Percentiles rank a stretch among this genome's conserved stretches.
phyloP scores from a whole-genome alignment of 768 basidiomycete genomes.

The Lactarius akahatsu region DNA sequence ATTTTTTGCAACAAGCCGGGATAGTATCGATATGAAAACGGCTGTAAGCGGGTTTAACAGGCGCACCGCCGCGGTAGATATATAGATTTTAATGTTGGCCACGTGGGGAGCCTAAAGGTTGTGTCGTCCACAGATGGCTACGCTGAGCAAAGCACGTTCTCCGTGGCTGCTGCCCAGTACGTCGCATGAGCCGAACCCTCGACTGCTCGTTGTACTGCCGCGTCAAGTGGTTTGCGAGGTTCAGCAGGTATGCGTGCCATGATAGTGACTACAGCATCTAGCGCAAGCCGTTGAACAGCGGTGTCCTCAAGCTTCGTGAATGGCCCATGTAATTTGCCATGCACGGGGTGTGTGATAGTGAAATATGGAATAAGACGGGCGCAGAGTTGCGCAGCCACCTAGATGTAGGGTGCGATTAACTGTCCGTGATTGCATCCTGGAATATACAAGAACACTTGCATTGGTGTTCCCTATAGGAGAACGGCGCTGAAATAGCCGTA shows the following conservation, averaged over 20 bases:
- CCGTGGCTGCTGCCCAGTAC: constrained; percentile 29
- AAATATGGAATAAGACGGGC: constrained; percentile 77
- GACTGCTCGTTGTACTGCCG: constrained; percentile 31
- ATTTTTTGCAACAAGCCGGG: too few species aligned
- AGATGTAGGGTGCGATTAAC: constrained; percentile 24
- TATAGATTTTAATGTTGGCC: neutral
- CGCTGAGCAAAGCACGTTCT: constrained; percentile 4
- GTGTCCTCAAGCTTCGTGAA: constrained; percentile 61
- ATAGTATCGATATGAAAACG: too few species aligned
- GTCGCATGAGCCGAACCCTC: constrained; percentile 26
- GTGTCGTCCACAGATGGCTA: constrained; percentile 39
- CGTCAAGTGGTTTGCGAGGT: constrained; percentile 23
- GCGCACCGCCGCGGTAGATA: neutral
- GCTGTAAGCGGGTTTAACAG: neutral
- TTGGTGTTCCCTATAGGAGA: constrained; percentile 44
- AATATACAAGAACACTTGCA: constrained; percentile 39
- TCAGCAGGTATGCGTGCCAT: constrained; percentile 15
- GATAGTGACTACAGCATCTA: constrained; percentile 57
- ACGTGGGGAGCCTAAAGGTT: neutral
- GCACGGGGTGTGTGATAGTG: constrained; percentile 67
- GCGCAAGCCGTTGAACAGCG: constrained; percentile 52
- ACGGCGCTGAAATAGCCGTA: constrained; percentile 59
- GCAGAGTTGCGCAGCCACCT: constrained; percentile 51
- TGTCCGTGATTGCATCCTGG: constrained; percentile 13
- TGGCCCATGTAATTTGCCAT: constrained; percentile 74